These are phyloP conservation scores for Mollisiaceae sp. DNA, from an alignment of 2,329 filamentous ascomycete genomes.

Conservation along the genomic window DNA sequence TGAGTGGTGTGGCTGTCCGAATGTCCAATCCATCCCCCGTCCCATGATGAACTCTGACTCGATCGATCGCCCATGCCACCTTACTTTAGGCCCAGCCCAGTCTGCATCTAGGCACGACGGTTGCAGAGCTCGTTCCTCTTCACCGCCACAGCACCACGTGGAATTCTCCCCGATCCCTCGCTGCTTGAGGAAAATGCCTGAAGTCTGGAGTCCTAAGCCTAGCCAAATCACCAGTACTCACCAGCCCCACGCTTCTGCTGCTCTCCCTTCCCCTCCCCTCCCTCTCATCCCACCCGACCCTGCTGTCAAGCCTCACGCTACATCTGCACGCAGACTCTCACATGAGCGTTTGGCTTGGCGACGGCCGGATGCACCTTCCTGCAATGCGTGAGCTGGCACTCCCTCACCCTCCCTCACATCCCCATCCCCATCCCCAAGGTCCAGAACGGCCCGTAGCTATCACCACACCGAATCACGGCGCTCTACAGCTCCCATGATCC, in stretches of 20 bases:
- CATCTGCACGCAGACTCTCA: slow-evolving; percentile 16
- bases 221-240: background rate
- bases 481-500: slow-evolving; percentile 8
- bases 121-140: background rate
- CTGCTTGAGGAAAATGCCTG: background rate
- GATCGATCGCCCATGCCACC: background rate
- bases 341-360: background rate
- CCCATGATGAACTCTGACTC: background rate
- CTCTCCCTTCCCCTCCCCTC: background rate
- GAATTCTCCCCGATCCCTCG: background rate
- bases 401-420: background rate
- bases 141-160: slow-evolving; percentile 7
- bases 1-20: background rate
- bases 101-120: background rate
- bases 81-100: background rate
- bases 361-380: slow-evolving; percentile 8
- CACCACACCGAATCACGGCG: background rate
- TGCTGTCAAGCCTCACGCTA: slow-evolving; percentile 23
- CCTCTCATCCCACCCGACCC: background rate
- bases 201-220: too few relatives aligned
- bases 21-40: background rate
- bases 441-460: background rate
- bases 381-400: slow-evolving; percentile 16
- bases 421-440: background rate
- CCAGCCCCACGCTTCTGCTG: background rate